These are phyloP conservation scores for Albizia julibrissin DNA, from an alignment of 306 rosid genomes.

Conservation along the genomic window DNA sequence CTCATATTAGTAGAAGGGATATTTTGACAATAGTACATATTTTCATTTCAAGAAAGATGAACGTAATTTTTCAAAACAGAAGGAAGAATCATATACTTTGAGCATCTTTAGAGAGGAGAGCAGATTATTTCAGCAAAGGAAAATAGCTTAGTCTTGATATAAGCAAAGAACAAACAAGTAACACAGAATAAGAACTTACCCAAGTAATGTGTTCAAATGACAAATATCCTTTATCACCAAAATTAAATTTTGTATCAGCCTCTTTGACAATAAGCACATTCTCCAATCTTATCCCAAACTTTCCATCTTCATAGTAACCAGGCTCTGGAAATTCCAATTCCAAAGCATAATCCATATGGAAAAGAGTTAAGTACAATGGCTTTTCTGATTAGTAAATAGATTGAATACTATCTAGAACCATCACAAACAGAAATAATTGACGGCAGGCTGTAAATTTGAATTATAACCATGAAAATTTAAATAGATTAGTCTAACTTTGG, in stretches of 20 bases:
- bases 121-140: background rate
- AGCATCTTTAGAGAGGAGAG: background rate
- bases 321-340: conserved; percentile 68
- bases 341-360: conserved; percentile 15
- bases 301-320: conserved; percentile 95
- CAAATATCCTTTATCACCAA: conserved; percentile 88
- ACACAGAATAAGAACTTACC: conserved; percentile 49
- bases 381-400: conserved; percentile 18
- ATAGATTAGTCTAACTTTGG: background rate
- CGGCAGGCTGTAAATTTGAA: background rate
- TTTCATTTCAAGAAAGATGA: background rate
- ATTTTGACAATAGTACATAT: background rate
- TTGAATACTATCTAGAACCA: conserved; percentile 12
- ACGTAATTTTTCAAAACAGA: background rate
- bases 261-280: conserved; percentile 85
- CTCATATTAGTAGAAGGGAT: background rate
- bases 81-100: background rate
- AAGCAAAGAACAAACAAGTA: background rate
- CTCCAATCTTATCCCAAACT: conserved; percentile 95
- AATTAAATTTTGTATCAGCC: conserved; percentile 81
- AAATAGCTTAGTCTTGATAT: too few species aligned
- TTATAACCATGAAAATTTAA: background rate
- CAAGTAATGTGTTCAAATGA: conserved; percentile 95
- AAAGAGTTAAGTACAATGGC: background rate
- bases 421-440: conserved; percentile 1